phyloP scores from a whole-genome alignment of 192 early-diverging fungal species.

The Spizellomyces punctatus region DNA sequence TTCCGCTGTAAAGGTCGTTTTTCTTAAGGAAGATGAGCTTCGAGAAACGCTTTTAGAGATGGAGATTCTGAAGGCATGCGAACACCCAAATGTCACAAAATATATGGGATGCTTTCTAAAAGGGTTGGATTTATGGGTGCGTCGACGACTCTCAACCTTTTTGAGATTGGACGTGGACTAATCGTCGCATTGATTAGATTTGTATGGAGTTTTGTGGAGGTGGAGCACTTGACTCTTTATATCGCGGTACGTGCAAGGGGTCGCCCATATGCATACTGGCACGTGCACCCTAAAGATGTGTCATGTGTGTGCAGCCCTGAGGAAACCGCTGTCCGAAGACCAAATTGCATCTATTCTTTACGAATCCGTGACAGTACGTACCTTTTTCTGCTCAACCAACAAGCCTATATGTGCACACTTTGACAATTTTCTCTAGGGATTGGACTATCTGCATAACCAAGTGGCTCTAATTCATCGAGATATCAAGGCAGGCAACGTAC shows the following conservation, averaged over 20 bases:
- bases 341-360: conserved; percentile 59
- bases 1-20: conserved; percentile 65
- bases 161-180: conserved; percentile 7
- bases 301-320: conserved; percentile 4
- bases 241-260: conserved; percentile 45
- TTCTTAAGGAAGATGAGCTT: conserved; percentile 67
- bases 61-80: conserved; percentile 62
- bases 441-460: conserved; percentile 63
- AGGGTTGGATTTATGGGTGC: conserved; percentile 65
- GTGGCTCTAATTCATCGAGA: conserved; percentile 62
- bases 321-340: conserved; percentile 60
- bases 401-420: not conserved
- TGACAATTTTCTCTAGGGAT: conserved; percentile 32
- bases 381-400: not conserved
- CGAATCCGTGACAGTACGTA: conserved; percentile 54
- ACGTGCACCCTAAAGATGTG: not conserved
- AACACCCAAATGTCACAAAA: conserved; percentile 58
- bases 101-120: conserved; percentile 66
- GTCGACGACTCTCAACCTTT: conserved; percentile 11
- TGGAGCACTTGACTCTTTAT: conserved; percentile 62
- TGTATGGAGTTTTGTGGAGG: conserved; percentile 68
- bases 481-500: conserved; percentile 66
- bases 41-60: conserved; percentile 70
- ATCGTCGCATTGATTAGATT: conserved; percentile 39
- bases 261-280: conserved; percentile 1